Evolutionary conservation across 495 filamentous ascomycete genomes (phyloP).

Genomic region (Geoglossum glabrum): DNA sequence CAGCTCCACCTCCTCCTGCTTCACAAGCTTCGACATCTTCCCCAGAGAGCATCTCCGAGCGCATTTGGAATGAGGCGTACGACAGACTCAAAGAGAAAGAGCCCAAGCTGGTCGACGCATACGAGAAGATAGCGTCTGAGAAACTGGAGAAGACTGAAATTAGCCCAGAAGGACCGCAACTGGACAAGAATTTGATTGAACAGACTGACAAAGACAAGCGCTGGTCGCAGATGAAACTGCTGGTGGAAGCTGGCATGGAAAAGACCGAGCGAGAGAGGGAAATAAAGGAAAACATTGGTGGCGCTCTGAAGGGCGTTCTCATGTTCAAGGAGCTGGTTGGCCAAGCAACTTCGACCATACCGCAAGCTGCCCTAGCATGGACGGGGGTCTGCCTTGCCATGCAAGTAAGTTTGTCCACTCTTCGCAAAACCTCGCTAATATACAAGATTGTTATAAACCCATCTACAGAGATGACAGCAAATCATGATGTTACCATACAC

Average conservation of each 20-base stretch:
- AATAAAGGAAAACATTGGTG: background rate
- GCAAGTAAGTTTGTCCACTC: background rate
- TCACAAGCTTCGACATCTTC: no score
- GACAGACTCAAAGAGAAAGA: slow-evolving; percentile 10
- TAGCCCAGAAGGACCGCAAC: background rate
- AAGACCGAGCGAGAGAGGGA: slow-evolving; percentile 5
- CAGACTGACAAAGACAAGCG: background rate
- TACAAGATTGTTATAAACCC: slow-evolving; percentile 4
- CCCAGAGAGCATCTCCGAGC: background rate
- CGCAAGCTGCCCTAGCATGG: slow-evolving; percentile 4
- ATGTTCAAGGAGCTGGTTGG: background rate
- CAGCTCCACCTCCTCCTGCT: no score
- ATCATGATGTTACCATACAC: slow-evolving; percentile 3
- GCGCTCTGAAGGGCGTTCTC: background rate
- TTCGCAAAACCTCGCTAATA: background rate
- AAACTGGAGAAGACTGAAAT: slow-evolving; percentile 3
- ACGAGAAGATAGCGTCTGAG: slow-evolving; percentile 9
- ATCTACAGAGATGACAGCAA: background rate
- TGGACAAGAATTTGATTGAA: background rate
- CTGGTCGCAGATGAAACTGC: slow-evolving; percentile 5
- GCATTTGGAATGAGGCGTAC: slow-evolving; percentile 10
- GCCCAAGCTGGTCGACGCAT: slow-evolving; percentile 6
- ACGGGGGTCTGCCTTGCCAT: slow-evolving; percentile 2
- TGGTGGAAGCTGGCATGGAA: slow-evolving; percentile 7
- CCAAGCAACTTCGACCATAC: background rate